Evolutionary conservation across 139 green algal genomes (phyloP), one percentile per base, ranked within the genome.

Genomic region (Coelastrella sp.): DNA sequence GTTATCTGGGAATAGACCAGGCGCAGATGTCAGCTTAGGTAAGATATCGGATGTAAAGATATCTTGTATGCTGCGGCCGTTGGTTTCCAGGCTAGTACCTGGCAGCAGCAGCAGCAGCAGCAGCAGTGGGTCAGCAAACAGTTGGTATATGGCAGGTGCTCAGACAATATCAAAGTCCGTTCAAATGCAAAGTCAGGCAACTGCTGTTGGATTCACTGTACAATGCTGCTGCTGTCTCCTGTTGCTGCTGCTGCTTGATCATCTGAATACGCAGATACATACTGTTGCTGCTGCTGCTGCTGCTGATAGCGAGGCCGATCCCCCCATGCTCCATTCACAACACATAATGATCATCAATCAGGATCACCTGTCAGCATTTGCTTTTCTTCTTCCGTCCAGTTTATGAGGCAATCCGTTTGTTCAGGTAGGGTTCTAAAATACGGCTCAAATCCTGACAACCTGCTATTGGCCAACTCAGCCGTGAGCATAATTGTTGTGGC

Each of bases 1-100:
- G n/a, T 5, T 40, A 5, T n/a, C 32, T 7, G 89, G 90, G 89
- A 92, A 96, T 27, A 94, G 57, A 3, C 53, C 83, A 2, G 86
- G 72, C 23, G 35, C 64, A 1, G 80, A 38, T 50, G 92, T 59
- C 25, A 88, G 53, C 30, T 48, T 66, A 13, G 88, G 63, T 0
- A 64, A 34, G 3, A 88, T 76, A 57, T 88, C 76, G 7, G 53
- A 25, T 15, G 59, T 57, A 23, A 30, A 82, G 32, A 84, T 60
- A 1, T 62, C 69, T 35, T 41, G 27, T 8, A 69, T 71, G 83
- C 43, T 78, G 69, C 51, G 51, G 35, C 53, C 53, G 23, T 37
- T n/a, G 50, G 30, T 13, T 63, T 30, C 32, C 19, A 76, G 74
- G 72, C 79, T 76, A 40, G 27, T 83, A 17, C 64, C 43, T 77